Evolutionary conservation across 1,284 basidiomycete genomes (phyloP).

Genomic region (Cystobasidium pallidum): DNA sequence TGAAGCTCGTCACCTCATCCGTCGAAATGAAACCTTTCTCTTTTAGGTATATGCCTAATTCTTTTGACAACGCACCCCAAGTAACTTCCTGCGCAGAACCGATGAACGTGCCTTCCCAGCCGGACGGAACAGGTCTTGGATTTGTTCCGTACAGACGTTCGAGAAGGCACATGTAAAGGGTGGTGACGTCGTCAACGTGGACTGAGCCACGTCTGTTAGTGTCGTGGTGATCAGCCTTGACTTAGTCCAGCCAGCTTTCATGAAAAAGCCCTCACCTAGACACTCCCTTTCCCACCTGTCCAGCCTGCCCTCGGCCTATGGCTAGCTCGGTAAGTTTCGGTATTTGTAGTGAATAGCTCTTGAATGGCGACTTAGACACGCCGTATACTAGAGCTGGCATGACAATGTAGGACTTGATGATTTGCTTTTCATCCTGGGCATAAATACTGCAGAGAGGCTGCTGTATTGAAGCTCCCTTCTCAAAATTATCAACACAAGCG

Average conservation of each 20-base stretch:
- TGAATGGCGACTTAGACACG: conserved; percentile 8
- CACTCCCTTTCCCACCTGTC: conserved; percentile 11
- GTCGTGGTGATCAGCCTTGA: not conserved
- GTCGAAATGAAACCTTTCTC: conserved; percentile 8
- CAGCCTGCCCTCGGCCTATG: not conserved
- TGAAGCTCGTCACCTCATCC: conserved; percentile 4
- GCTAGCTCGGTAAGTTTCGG: conserved; percentile 9
- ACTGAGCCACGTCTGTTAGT: conserved; percentile 2
- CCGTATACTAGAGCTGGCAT: conserved; percentile 17
- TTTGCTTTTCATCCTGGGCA: conserved; percentile 4
- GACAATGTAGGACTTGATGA: conserved; percentile 9
- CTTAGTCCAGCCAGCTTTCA: not conserved
- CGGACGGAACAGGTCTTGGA: not conserved
- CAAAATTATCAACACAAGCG: too few relatives aligned
- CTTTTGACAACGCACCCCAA: conserved; percentile 10
- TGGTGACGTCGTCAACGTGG: conserved; percentile 10
- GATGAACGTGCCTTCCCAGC: conserved; percentile 7
- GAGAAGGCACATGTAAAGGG: conserved; percentile 6
- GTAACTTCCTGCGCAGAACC: conserved; percentile 11
- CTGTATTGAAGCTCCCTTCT: too few relatives aligned
- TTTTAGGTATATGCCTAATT: conserved; percentile 6
- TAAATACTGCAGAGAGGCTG: too few relatives aligned
- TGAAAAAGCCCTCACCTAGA: not conserved
- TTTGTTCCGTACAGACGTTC: not conserved
- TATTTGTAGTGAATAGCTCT: conserved; percentile 6